A percentile compares a stretch with the other conserved stretches of the same genome.
Conservation (phyloP, 1,139 yeast species). For the Debaryomyces udenii region DNA sequence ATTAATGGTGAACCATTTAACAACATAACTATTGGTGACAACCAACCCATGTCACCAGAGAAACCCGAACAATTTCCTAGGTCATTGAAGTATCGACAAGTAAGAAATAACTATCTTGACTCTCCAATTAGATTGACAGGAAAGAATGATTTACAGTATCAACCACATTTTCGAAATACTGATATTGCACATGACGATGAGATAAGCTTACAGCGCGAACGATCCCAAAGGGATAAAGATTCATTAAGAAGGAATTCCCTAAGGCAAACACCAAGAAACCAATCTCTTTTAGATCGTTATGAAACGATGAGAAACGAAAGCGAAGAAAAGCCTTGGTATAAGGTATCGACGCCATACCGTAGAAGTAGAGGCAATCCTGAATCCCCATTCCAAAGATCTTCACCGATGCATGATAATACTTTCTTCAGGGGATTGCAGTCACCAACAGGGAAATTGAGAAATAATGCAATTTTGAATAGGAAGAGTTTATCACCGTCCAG, state of each 20-base stretch:
- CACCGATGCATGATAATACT: constrained; percentile 6
- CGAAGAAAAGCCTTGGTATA: constrained; percentile 19
- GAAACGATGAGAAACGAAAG: constrained; percentile 14
- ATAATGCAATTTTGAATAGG: constrained; percentile 6
- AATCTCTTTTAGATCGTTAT: not conserved
- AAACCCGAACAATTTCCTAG: constrained; percentile 8
- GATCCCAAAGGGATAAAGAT: not conserved
- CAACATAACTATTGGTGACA: constrained; percentile 15
- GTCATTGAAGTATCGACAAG: constrained; percentile 6
- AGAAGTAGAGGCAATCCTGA: constrained; percentile 1
- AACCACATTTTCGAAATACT: not conserved
- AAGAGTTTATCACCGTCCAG: constrained; percentile 10
- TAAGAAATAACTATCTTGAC: constrained; percentile 3
- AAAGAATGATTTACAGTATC: constrained; percentile 4
- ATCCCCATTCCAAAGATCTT: constrained; percentile 2
- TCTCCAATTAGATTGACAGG: constrained; percentile 4
- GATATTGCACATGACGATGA: constrained; percentile 3
- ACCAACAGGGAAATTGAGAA: constrained; percentile 7
- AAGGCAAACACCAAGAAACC: constrained; percentile 6
- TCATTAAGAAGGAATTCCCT: constrained; percentile 1
- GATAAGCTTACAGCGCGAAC: not conserved
- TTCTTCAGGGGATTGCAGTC: constrained; percentile 7
- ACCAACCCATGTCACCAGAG: constrained; percentile 4
- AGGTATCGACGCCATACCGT: constrained; percentile 30
- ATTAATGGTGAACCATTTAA: constrained; percentile 38